Percentiles rank a stretch among this genome's conserved stretches.
phyloP scores from a whole-genome alignment of 2,329 filamentous ascomycete genomes.

The Elsinoe necatrix region DNA sequence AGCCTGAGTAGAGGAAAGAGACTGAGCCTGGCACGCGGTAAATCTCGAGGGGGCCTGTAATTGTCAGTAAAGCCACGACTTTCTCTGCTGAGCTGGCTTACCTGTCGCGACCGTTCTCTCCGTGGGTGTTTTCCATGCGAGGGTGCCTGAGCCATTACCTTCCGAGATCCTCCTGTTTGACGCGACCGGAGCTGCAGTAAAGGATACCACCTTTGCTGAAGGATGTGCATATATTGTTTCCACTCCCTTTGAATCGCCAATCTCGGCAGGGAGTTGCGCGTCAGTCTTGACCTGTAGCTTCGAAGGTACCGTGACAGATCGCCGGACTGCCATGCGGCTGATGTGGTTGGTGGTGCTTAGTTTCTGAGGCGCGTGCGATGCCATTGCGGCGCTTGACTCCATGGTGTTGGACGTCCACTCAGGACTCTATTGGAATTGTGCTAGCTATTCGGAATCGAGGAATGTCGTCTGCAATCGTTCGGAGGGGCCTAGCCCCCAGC shows the following conservation, averaged over 20 bases:
- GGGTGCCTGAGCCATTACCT: constrained; percentile 44
- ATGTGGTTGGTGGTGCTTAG: constrained; percentile 14
- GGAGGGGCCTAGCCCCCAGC: constrained; percentile 12
- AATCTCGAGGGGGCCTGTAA: constrained; percentile 62
- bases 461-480: background rate
- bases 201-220: constrained; percentile 62
- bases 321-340: constrained; percentile 27
- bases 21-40: constrained; percentile 81
- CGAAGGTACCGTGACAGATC: constrained; percentile 43
- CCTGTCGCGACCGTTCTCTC: constrained; percentile 75
- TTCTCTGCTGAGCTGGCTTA: constrained; percentile 32
- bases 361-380: background rate
- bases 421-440: background rate
- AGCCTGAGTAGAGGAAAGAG: constrained; percentile 78
- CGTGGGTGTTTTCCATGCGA: constrained; percentile 66
- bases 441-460: background rate
- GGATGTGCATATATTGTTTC: constrained; percentile 70
- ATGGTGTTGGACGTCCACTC: background rate
- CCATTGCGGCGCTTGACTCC: constrained; percentile 4
- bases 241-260: constrained; percentile 39
- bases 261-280: constrained; percentile 25
- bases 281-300: constrained; percentile 29
- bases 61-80: background rate
- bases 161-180: constrained; percentile 26
- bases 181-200: constrained; percentile 36